These are phyloP conservation scores for Hypoxylon sp. DNA, from an alignment of 2,329 filamentous ascomycete species.

Conservation along the genomic window DNA sequence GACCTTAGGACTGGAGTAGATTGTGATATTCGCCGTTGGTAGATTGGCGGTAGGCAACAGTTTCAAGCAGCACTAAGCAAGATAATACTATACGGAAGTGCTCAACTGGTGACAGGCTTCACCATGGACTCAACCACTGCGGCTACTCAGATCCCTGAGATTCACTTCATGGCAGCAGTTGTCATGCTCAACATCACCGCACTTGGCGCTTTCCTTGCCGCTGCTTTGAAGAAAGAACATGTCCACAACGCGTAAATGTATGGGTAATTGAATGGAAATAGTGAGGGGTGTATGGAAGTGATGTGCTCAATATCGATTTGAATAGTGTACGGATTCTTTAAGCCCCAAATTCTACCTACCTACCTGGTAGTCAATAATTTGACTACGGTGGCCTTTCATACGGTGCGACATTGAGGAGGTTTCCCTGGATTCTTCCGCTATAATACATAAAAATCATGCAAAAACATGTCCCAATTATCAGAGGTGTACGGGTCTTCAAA, in stretches of 20 bases:
- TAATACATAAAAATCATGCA: background rate
- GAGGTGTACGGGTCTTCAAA: background rate
- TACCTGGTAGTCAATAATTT: too few relatives aligned
- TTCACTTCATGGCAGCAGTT: slow-evolving; percentile 8
- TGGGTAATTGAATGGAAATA: background rate
- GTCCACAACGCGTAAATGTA: background rate
- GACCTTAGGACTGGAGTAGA: background rate
- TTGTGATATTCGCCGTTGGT: background rate
- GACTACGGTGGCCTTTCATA: too few relatives aligned
- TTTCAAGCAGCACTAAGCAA: background rate
- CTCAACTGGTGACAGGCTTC: background rate
- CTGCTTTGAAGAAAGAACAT: background rate
- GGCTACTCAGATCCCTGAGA: background rate
- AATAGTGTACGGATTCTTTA: background rate
- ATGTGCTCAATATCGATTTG: background rate
- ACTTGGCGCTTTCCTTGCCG: background rate
- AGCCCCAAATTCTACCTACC: too few relatives aligned
- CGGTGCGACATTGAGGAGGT: too few relatives aligned
- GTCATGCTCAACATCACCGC: background rate
- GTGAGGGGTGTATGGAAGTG: background rate
- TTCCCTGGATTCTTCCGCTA: background rate
- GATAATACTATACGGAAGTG: background rate
- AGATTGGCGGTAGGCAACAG: background rate
- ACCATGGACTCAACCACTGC: background rate
- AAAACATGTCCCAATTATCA: background rate